Percentiles rank a stretch among this genome's conserved stretches.
Conservation (phyloP, 2,329 filamentous ascomycete genomes). For the Pseudopyrenochaeta lycopersici region DNA sequence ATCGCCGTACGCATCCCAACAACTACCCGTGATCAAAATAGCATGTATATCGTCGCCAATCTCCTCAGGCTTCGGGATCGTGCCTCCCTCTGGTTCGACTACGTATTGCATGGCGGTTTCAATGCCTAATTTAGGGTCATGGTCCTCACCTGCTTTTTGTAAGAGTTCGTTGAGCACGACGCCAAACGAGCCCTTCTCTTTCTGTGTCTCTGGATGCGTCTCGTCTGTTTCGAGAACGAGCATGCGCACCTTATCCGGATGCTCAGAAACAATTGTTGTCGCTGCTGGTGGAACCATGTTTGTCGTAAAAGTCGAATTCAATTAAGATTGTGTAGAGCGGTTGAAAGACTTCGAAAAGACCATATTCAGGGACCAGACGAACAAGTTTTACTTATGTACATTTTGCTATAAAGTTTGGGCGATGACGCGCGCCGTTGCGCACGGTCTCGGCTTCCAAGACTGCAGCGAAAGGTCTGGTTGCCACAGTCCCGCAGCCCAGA, state of each 20-base stretch:
- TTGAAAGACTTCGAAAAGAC: not conserved
- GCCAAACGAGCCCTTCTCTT: slow-evolving; percentile 63
- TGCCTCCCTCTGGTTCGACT: slow-evolving; percentile 51
- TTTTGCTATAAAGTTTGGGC: slow-evolving; percentile 8
- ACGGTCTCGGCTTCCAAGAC: slow-evolving; percentile 14
- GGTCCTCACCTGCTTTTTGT: slow-evolving; percentile 59
- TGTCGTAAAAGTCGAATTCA: not conserved
- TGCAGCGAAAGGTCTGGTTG: not conserved
- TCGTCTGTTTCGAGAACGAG: slow-evolving; percentile 68
- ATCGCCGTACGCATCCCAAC: slow-evolving; percentile 58
- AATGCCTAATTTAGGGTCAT: slow-evolving; percentile 64
- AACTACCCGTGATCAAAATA: slow-evolving; percentile 58
- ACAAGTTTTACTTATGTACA: slow-evolving; percentile 7
- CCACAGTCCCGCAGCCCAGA: slow-evolving; percentile 10
- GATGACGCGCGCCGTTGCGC: slow-evolving; percentile 19
- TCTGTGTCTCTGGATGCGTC: slow-evolving; percentile 61
- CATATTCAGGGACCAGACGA: not conserved
- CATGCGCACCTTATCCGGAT: slow-evolving; percentile 51
- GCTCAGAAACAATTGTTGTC: slow-evolving; percentile 30
- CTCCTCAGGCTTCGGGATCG: slow-evolving; percentile 58
- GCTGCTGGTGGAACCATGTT: slow-evolving; percentile 36
- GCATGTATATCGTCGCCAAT: slow-evolving; percentile 56
- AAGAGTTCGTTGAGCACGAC: slow-evolving; percentile 64
- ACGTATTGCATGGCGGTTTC: slow-evolving; percentile 66
- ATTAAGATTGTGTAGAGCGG: not conserved